phyloP scores from a whole-genome alignment of 73 alveolate genomes.

The Paramecium sexaurelia region DNA sequence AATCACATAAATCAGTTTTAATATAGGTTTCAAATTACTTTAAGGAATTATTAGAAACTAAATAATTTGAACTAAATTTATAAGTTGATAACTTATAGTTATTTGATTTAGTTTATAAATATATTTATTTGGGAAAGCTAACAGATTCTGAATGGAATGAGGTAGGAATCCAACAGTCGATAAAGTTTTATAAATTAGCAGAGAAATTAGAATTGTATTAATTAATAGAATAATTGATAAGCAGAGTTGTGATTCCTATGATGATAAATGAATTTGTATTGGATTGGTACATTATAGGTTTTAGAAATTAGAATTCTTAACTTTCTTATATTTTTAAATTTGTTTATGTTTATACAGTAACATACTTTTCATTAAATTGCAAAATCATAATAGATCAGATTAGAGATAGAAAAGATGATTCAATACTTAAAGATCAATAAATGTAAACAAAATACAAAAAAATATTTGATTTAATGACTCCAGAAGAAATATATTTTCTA shows the following conservation, averaged over 20 bases:
- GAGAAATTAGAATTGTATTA: not conserved
- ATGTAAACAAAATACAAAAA: not conserved
- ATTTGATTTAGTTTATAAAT: not conserved
- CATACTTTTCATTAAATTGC: not conserved
- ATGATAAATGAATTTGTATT: not conserved
- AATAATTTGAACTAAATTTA: not conserved
- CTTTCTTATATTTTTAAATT: not conserved
- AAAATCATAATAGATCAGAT: not conserved
- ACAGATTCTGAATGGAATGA: slow-evolving; percentile 17
- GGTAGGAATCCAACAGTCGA: not conserved
- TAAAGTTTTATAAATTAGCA: not conserved
- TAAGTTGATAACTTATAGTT: not conserved
- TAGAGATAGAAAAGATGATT: not conserved
- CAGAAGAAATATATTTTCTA: slow-evolving; percentile 30
- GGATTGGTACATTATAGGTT: not conserved
- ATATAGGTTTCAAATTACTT: not conserved
- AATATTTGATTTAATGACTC: not conserved
- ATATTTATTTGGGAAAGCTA: not conserved
- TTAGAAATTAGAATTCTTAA: not conserved
- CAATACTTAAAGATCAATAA: not conserved
- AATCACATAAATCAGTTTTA: slow-evolving; percentile 1
- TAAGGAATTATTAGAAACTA: not conserved
- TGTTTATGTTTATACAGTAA: slow-evolving; percentile 9
- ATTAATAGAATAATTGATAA: not conserved
- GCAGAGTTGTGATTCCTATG: slow-evolving; percentile 6